Percentiles rank a stretch among this genome's conserved stretches.
Evolutionary conservation across 2,329 filamentous ascomycete genomes (phyloP).

Genomic region (Hypoxylon sp.): DNA sequence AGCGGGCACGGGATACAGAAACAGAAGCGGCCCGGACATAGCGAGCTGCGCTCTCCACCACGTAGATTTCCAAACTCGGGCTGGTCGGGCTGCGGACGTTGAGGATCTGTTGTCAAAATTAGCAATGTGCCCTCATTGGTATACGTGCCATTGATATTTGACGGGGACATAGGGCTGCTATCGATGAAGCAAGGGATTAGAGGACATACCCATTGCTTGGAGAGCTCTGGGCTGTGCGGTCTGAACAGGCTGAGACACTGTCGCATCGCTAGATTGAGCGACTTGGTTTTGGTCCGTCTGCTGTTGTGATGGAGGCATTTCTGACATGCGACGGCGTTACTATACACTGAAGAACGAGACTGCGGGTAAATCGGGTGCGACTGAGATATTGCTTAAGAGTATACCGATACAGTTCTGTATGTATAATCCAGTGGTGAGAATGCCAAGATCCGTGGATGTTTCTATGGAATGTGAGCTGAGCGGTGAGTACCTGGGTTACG

Average conservation of each 20-base stretch:
- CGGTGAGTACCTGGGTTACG: constrained; percentile 21
- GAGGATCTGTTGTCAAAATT: constrained; percentile 30
- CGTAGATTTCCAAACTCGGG: constrained; percentile 43
- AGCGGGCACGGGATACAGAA: constrained; percentile 51
- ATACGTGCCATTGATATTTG: neutral
- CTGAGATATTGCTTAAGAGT: neutral
- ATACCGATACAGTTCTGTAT: neutral
- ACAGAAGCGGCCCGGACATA: constrained; percentile 50
- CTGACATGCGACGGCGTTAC: constrained; percentile 2
- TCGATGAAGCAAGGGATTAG: neutral
- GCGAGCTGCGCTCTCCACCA: constrained; percentile 47
- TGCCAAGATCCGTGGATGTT: neutral
- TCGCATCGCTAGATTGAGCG: constrained; percentile 15
- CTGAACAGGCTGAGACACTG: constrained; percentile 30
- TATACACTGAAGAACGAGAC: neutral
- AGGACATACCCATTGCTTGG: constrained; percentile 39
- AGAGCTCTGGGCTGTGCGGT: constrained; percentile 34
- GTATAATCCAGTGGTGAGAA: neutral
- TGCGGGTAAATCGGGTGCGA: neutral
- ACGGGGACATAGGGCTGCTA: neutral
- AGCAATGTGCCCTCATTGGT: constrained; percentile 6
- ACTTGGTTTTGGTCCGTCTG: constrained; percentile 18
- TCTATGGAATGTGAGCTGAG: constrained; percentile 10
- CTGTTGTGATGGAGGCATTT: constrained; percentile 36
- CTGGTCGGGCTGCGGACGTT: constrained; percentile 38